phyloP scores from a whole-genome alignment of 305 asterid genomes.

The Fraxinus nigra region DNA sequence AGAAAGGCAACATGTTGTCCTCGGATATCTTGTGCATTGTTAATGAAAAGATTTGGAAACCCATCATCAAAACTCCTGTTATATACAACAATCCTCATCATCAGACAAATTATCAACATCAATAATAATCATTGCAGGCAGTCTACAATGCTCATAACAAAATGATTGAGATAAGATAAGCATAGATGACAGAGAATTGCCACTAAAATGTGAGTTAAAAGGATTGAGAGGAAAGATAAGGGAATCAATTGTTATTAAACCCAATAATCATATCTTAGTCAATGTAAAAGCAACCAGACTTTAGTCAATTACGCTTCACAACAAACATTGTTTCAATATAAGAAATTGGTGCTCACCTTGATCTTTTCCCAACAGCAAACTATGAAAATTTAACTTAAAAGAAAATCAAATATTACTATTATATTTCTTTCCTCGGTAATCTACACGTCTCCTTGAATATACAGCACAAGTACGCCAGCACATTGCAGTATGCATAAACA shows the following conservation, averaged over 20 bases:
- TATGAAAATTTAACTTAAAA: background rate
- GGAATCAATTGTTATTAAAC: background rate
- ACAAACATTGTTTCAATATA: background rate
- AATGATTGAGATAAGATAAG: background rate
- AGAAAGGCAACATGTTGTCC: conserved; percentile 91
- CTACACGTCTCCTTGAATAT: conserved; percentile 1
- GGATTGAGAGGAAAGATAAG: background rate
- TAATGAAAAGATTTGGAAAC: conserved; percentile 89
- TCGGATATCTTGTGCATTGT: conserved; percentile 86
- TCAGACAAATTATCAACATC: background rate
- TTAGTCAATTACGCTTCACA: background rate
- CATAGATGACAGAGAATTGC: background rate
- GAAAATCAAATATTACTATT: background rate
- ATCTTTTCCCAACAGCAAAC: background rate
- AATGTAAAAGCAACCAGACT: background rate
- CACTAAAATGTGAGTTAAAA: background rate
- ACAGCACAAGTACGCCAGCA: background rate
- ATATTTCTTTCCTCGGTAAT: background rate
- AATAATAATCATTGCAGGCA: background rate
- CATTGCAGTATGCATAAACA: background rate
- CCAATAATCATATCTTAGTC: background rate
- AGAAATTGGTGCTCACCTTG: background rate
- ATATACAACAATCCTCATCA: conserved; percentile 19
- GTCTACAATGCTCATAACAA: background rate
- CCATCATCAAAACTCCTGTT: conserved; percentile 96